These are phyloP conservation scores for Pythium vanterpoolii DNA, from an alignment of 352 stramenopile genomes.

Conservation along the genomic window DNA sequence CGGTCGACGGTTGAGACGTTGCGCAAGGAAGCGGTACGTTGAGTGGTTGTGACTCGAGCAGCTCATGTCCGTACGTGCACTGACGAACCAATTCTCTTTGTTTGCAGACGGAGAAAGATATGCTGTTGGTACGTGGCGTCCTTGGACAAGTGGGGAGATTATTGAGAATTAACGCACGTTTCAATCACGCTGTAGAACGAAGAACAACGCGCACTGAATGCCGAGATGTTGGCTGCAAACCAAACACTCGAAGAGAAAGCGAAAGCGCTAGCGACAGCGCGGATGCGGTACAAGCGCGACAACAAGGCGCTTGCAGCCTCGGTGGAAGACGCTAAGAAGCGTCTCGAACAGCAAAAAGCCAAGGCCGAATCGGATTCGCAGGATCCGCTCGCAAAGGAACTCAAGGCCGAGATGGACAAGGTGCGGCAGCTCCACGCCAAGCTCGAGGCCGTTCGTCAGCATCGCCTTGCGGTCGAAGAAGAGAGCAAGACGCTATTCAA, in stretches of 20 bases:
- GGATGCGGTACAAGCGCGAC: conserved; percentile 88
- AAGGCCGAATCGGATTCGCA: conserved; percentile 70
- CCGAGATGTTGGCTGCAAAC: conserved; percentile 78
- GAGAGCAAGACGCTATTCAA: conserved; percentile 89
- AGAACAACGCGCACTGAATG: conserved; percentile 83
- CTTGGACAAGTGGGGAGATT: not conserved
- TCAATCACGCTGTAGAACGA: conserved; percentile 56
- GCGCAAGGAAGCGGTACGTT: conserved; percentile 79
- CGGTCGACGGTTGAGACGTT: conserved; percentile 66
- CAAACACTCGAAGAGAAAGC: conserved; percentile 85
- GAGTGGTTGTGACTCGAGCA: too few species aligned
- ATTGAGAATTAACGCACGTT: not conserved
- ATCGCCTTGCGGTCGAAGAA: conserved; percentile 82
- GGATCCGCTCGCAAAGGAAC: conserved; percentile 74
- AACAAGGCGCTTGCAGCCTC: conserved; percentile 75
- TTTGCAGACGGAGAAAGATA: conserved; percentile 84
- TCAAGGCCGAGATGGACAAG: conserved; percentile 86
- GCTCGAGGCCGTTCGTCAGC: conserved; percentile 79
- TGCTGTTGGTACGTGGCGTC: conserved; percentile 56
- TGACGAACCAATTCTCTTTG: not conserved
- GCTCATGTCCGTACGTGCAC: too few species aligned
- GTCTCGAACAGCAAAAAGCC: conserved; percentile 75
- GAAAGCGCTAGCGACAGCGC: conserved; percentile 81
- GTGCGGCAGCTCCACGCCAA: conserved; percentile 81
- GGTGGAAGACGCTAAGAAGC: conserved; percentile 81